Percentiles rank a stretch among this genome's conserved stretches.
phyloP scores from a whole-genome alignment of 306 rosid species.

The Betula pendula region DNA sequence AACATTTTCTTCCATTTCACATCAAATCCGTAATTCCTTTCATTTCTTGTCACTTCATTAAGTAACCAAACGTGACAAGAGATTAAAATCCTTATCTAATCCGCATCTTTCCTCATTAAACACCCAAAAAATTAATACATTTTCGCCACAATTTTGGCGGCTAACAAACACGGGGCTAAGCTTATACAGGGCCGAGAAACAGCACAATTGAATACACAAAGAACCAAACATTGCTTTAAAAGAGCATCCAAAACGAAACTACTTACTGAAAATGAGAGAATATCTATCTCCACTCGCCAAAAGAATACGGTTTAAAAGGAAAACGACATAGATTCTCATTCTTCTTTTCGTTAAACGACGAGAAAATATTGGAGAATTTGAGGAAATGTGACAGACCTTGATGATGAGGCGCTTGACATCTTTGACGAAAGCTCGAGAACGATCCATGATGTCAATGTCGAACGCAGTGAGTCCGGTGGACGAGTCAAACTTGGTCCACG shows the following conservation, averaged over 20 bases:
- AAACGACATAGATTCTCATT: neutral
- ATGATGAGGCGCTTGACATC: slow-evolving; percentile 69
- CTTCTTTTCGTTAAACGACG: neutral
- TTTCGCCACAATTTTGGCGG: neutral
- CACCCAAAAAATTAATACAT: neutral
- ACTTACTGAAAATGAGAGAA: neutral
- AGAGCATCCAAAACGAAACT: neutral
- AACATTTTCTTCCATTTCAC: no score
- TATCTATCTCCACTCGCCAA: no score
- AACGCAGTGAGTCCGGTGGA: slow-evolving; percentile 8
- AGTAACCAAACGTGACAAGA: no score
- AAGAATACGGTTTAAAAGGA: neutral
- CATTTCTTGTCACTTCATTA: no score
- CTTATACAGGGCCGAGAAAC: neutral
- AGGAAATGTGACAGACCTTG: slow-evolving; percentile 42
- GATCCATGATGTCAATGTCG: slow-evolving; percentile 47
- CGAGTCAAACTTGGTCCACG: slow-evolving; percentile 7
- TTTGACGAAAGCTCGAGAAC: slow-evolving; percentile 55
- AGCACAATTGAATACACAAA: neutral
- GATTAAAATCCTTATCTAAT: no score
- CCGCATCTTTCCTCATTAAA: neutral
- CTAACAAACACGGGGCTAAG: neutral
- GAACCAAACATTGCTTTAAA: neutral
- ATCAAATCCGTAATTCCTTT: no score
- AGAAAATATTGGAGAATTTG: neutral